A percentile compares a stretch with the other conserved stretches of the same genome.
phyloP scores from a whole-genome alignment of 371 early-diverging fungal species.

The Apophysomyces trapeziformis region DNA sequence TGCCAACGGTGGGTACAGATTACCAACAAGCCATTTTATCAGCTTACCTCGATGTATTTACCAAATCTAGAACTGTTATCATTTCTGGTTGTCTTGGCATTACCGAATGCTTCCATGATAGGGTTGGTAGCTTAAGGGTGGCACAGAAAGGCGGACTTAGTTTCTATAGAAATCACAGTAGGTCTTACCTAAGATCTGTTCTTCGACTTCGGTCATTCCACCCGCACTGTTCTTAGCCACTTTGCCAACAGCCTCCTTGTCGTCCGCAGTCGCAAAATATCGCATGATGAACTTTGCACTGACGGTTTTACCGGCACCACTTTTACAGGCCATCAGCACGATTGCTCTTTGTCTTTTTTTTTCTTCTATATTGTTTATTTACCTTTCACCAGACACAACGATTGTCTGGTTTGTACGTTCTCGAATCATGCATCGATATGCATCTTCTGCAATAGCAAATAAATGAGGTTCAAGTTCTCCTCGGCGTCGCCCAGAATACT shows the following conservation, averaged over 20 bases:
- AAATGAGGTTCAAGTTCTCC: constrained; percentile 98
- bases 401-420: constrained; percentile 96
- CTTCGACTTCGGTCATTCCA: constrained; percentile 81
- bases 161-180: background rate
- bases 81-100: constrained; percentile 98
- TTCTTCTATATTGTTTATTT: constrained; percentile 11
- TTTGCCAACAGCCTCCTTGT: constrained; percentile 55
- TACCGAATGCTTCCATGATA: constrained; percentile 99
- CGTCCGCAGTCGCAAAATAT: constrained; percentile 94
- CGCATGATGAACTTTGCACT: constrained; percentile 97
- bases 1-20: background rate
- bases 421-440: constrained; percentile 93
- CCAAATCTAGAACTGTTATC: constrained; percentile 99
- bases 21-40: background rate
- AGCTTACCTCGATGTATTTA: constrained; percentile 91
- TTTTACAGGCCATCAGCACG: constrained; percentile 19
- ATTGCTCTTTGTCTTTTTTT: background rate
- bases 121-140: constrained; percentile 87
- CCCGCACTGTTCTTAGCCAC: constrained; percentile 30
- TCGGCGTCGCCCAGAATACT: constrained; percentile 91
- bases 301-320: constrained; percentile 96
- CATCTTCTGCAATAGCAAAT: constrained; percentile 98
- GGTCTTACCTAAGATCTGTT: constrained; percentile 72
- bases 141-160: constrained; percentile 12
- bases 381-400: constrained; percentile 98